phyloP scores from a whole-genome alignment of 371 early-diverging fungal species.

The Syncephalis plumigaleata region DNA sequence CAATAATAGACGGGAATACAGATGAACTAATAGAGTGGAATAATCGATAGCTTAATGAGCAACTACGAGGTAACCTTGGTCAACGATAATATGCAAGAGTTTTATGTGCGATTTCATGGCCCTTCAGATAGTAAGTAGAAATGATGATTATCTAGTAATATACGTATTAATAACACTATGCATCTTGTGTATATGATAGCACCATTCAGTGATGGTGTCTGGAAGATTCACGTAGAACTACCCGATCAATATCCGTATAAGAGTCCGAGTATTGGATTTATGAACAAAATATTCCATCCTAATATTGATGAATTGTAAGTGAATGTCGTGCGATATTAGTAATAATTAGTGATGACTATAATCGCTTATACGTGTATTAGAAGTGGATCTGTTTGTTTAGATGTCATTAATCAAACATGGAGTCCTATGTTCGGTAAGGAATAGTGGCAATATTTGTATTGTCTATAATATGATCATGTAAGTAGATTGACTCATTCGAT shows the following conservation, averaged over 20 bases:
- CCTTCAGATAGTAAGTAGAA: constrained; percentile 77
- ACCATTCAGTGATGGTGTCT: constrained; percentile 87
- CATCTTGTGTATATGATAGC: constrained; percentile 27
- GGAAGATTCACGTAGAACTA: constrained; percentile 96
- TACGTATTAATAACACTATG: constrained; percentile 6
- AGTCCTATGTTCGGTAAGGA: constrained; percentile 94
- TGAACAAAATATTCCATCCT: constrained; percentile 98
- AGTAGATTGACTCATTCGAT: not conserved
- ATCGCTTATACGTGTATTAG: constrained; percentile 16
- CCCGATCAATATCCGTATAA: constrained; percentile 99
- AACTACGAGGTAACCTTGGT: constrained; percentile 96
- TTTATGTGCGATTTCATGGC: constrained; percentile 85
- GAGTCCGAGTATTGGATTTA: constrained; percentile 98
- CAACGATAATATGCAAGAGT: constrained; percentile 98
- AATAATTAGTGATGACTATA: constrained; percentile 1
- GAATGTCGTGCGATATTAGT: constrained; percentile 2
- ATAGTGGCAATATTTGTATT: not conserved
- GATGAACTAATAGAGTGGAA: not conserved
- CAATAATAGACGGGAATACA: not conserved
- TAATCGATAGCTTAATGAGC: constrained; percentile 84
- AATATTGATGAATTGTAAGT: constrained; percentile 95
- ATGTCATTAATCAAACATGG: constrained; percentile 99
- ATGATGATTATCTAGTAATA: not conserved
- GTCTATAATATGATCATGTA: no score
- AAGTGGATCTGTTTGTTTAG: constrained; percentile 97